phyloP scores from a whole-genome alignment of 352 stramenopile species.

The Halophytophthora polymorphica region DNA sequence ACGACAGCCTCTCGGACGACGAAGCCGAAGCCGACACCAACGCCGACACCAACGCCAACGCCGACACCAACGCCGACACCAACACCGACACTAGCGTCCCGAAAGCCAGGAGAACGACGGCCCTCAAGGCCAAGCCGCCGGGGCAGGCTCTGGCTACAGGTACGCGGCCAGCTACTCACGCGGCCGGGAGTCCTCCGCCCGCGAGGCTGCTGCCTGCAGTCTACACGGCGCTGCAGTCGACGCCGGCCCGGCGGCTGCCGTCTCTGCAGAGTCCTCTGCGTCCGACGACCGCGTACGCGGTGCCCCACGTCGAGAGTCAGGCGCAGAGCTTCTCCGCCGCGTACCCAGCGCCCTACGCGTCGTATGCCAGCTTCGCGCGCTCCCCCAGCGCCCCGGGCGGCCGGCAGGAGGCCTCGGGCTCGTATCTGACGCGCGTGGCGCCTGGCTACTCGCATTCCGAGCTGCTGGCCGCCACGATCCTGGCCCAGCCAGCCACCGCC shows the following conservation, averaged over 20 bases:
- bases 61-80: slow-evolving; percentile 1
- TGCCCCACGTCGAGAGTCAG: too few species aligned
- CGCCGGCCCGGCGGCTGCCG: slow-evolving; percentile 7
- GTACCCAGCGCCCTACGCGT: not conserved
- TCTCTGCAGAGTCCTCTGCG: slow-evolving; percentile 13
- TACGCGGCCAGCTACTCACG: not conserved
- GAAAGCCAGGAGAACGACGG: not conserved
- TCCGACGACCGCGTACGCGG: too few species aligned
- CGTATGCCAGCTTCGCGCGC: slow-evolving; percentile 1
- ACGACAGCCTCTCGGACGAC: slow-evolving; percentile 23
- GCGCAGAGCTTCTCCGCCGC: too few species aligned
- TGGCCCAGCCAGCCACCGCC: slow-evolving; percentile 15
- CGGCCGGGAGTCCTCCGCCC: not conserved
- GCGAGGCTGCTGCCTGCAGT: slow-evolving; percentile 3
- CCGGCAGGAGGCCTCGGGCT: slow-evolving; percentile 1
- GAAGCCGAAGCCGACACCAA: slow-evolving; percentile 6
- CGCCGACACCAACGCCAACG: not conserved
- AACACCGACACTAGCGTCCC: slow-evolving; percentile 6
- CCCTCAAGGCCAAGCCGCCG: not conserved
- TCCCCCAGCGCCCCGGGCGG: not conserved
- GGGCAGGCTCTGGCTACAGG: slow-evolving; percentile 4
- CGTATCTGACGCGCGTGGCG: slow-evolving; percentile 2
- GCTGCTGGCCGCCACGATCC: slow-evolving; percentile 24
- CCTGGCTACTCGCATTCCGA: slow-evolving; percentile 30
- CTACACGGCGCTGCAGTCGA: slow-evolving; percentile 4